Percentiles rank a stretch among this genome's conserved stretches.
phyloP scores from a whole-genome alignment of 805 yeast species.

The Dipodascopsis uninucleata region DNA sequence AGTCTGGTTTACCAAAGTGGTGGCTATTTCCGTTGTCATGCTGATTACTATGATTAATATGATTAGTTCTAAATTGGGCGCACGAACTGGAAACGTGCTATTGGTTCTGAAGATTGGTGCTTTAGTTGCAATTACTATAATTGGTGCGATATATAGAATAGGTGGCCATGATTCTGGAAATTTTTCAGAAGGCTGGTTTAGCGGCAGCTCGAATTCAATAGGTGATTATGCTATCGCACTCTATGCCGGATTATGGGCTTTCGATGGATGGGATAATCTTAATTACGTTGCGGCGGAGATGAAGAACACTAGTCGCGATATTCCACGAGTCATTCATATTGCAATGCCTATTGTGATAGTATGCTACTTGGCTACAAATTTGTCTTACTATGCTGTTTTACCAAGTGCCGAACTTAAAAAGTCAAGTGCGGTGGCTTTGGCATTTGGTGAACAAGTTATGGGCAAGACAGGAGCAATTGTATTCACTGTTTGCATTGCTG shows the following conservation, averaged over 20 bases:
- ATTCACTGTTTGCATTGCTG: slow-evolving; percentile 37
- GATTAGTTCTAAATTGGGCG: slow-evolving; percentile 34
- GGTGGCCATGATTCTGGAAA: slow-evolving; percentile 29
- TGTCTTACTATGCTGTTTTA: slow-evolving; percentile 61
- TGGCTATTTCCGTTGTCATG: slow-evolving; percentile 35
- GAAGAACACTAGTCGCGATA: slow-evolving; percentile 37
- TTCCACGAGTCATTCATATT: slow-evolving; percentile 40
- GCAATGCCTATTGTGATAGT: slow-evolving; percentile 42
- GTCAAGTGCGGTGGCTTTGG: slow-evolving; percentile 39
- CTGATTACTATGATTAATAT: slow-evolving; percentile 33
- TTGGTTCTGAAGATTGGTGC: slow-evolving; percentile 37
- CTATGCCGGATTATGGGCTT: slow-evolving; percentile 45
- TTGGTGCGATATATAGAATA: slow-evolving; percentile 32
- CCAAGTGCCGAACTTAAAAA: slow-evolving; percentile 51
- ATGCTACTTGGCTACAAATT: slow-evolving; percentile 38
- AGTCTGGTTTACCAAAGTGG: slow-evolving; percentile 33
- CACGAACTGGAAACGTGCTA: slow-evolving; percentile 36
- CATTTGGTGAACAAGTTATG: slow-evolving; percentile 34
- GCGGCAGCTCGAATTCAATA: slow-evolving; percentile 32
- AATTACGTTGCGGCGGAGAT: slow-evolving; percentile 43
- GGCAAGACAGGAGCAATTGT: slow-evolving; percentile 34
- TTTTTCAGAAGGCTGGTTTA: slow-evolving; percentile 30
- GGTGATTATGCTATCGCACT: slow-evolving; percentile 39
- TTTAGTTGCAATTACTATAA: slow-evolving; percentile 33
- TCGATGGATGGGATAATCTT: slow-evolving; percentile 45